Conservation (phyloP, 2,329 filamentous ascomycete genomes). For the Teratosphaeria viscida region DNA sequence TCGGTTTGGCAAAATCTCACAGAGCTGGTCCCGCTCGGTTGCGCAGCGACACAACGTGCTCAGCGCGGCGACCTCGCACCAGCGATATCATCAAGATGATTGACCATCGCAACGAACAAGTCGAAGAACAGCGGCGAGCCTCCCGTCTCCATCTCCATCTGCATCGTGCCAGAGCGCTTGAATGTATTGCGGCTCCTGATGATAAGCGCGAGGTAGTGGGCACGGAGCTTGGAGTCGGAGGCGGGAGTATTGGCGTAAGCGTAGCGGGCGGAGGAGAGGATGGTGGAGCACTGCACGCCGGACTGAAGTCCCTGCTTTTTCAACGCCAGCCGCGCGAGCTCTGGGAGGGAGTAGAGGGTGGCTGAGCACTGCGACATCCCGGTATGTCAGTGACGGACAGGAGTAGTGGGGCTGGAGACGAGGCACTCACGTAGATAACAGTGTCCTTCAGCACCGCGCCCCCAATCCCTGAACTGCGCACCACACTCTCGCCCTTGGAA, state of each 20-base stretch:
- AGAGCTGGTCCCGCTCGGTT: not conserved
- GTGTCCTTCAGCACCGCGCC: conserved; percentile 75
- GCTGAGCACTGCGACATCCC: conserved; percentile 52
- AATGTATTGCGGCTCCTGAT: conserved; percentile 80
- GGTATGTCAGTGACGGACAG: not conserved
- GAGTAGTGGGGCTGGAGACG: conserved; percentile 1
- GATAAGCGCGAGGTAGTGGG: conserved; percentile 86
- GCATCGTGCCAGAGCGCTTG: conserved; percentile 90
- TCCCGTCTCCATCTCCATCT: conserved; percentile 83
- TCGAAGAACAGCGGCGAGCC: conserved; percentile 79
- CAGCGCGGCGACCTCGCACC: conserved; percentile 16
- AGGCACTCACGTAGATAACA: conserved; percentile 56
- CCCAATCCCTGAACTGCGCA: conserved; percentile 56
- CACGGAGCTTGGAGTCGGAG: conserved; percentile 78
- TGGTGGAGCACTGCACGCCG: conserved; percentile 74
- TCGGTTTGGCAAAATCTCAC: not conserved
- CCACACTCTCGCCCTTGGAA: conserved; percentile 49
- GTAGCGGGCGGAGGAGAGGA: conserved; percentile 76
- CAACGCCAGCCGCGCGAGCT: conserved; percentile 73
- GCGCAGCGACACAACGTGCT: not conserved
- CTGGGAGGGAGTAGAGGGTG: conserved; percentile 70
- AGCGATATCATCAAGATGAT: conserved; percentile 55
- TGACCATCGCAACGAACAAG: conserved; percentile 83
- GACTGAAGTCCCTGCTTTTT: conserved; percentile 83
- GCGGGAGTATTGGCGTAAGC: conserved; percentile 85